Percentiles rank a stretch among this genome's conserved stretches.
phyloP scores from a whole-genome alignment of 2,329 filamentous ascomycete genomes.

The Talaromyces rugulosus region DNA sequence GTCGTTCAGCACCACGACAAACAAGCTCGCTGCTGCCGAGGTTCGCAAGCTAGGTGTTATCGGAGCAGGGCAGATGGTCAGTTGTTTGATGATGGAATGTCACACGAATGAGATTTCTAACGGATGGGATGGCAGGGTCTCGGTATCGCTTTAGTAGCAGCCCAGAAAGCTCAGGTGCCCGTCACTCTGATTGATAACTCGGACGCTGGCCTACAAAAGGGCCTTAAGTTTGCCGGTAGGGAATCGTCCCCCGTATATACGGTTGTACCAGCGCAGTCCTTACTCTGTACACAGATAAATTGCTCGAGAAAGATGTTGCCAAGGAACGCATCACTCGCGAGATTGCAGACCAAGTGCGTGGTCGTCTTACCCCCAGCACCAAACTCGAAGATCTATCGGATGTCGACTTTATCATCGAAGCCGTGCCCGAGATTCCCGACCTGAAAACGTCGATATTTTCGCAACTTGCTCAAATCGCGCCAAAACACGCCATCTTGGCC shows the following conservation, averaged over 20 bases:
- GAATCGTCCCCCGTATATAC: neutral
- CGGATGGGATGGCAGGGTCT: slow-evolving; percentile 63
- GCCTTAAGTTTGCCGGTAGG: slow-evolving; percentile 79
- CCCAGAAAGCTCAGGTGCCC: slow-evolving; percentile 74
- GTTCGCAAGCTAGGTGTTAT: slow-evolving; percentile 88
- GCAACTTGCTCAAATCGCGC: slow-evolving; percentile 74
- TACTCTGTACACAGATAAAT: slow-evolving; percentile 62
- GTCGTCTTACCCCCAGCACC: slow-evolving; percentile 65
- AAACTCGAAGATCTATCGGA: slow-evolving; percentile 71
- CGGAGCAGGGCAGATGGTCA: slow-evolving; percentile 93
- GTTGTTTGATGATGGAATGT: slow-evolving; percentile 17
- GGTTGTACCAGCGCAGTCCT: neutral
- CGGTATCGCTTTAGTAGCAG: slow-evolving; percentile 91
- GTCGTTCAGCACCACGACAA: slow-evolving; percentile 67
- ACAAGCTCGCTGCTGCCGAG: slow-evolving; percentile 60
- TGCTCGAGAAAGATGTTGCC: slow-evolving; percentile 85
- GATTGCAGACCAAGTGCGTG: slow-evolving; percentile 69
- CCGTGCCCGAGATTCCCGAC: slow-evolving; percentile 84
- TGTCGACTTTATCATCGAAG: slow-evolving; percentile 97
- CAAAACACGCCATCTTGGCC: slow-evolving; percentile 81
- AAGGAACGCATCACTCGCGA: slow-evolving; percentile 82
- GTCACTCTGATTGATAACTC: slow-evolving; percentile 83
- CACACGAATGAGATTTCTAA: neutral
- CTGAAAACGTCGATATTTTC: slow-evolving; percentile 87
- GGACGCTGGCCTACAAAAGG: slow-evolving; percentile 81